A percentile compares a stretch with the other conserved stretches of the same genome.
Conservation (phyloP, 441 rosid species). For the Mallotus repandus region DNA sequence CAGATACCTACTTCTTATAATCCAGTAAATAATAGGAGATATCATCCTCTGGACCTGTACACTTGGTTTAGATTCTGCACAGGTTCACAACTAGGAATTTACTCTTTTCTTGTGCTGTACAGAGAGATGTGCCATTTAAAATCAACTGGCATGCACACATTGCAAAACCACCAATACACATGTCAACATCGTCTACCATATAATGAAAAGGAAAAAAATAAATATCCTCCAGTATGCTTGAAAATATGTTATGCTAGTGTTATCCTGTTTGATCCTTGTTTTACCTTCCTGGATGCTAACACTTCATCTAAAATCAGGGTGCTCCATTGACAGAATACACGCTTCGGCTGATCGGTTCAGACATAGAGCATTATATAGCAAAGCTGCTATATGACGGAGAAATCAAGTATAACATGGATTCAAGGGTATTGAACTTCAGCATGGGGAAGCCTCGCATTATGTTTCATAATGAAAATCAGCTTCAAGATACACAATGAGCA, state of each 20-base stretch:
- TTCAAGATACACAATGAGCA: conserved; percentile 38
- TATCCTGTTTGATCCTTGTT: not conserved
- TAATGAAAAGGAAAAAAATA: no score
- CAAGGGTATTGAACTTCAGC: conserved; percentile 84
- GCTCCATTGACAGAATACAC: conserved; percentile 95
- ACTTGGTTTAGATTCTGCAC: no score
- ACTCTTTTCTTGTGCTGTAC: no score
- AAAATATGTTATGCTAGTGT: not conserved
- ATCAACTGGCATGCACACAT: not conserved
- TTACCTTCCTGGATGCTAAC: not conserved
- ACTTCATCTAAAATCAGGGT: conserved; percentile 48
- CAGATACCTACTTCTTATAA: no score
- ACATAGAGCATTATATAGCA: conserved; percentile 88
- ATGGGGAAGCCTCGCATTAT: conserved; percentile 84
- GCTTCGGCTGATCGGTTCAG: conserved; percentile 82
- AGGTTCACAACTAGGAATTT: no score
- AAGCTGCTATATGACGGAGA: conserved; percentile 81
- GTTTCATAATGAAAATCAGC: conserved; percentile 37
- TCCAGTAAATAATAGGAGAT: no score
- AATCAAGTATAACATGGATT: conserved; percentile 86
- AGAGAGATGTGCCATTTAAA: not conserved
- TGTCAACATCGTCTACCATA: no score
- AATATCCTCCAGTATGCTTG: no score
- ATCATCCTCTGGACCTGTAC: no score
- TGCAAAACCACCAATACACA: no score